phyloP scores from a whole-genome alignment of 2,329 filamentous ascomycete genomes.

The Talaromyces atroroseus region DNA sequence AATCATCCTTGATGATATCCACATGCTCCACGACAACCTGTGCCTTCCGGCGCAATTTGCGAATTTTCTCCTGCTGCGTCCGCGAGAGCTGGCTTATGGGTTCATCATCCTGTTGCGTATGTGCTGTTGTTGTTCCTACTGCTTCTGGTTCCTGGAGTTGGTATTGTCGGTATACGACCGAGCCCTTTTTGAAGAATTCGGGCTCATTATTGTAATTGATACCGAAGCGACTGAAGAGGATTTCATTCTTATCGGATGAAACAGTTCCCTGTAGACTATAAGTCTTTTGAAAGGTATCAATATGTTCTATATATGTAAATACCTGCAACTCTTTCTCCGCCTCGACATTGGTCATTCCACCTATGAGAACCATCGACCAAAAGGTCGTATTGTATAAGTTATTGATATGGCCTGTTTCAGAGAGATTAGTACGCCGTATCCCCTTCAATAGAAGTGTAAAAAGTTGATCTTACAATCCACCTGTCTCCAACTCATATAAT shows the following conservation, averaged over 20 bases:
- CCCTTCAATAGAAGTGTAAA: no score
- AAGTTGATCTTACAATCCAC: constrained; percentile 67
- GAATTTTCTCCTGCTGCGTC: constrained; percentile 76
- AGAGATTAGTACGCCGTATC: background rate
- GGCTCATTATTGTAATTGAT: constrained; percentile 98
- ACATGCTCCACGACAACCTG: constrained; percentile 75
- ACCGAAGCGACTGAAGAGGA: constrained; percentile 78
- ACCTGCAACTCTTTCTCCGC: constrained; percentile 77
- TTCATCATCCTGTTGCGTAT: background rate
- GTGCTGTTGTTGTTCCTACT: constrained; percentile 43
- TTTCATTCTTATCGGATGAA: constrained; percentile 89
- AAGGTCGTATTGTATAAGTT: constrained; percentile 98
- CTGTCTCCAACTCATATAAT: constrained; percentile 97
- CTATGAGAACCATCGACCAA: constrained; percentile 78
- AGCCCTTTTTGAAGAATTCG: constrained; percentile 90
- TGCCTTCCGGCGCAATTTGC: constrained; percentile 74
- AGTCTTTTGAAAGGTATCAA: background rate
- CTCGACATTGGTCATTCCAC: constrained; percentile 67
- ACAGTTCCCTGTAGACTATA: constrained; percentile 64
- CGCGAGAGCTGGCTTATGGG: constrained; percentile 57
- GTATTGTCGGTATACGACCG: constrained; percentile 81
- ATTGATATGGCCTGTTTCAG: constrained; percentile 77
- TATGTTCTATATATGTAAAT: constrained; percentile 3
- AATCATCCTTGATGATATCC: constrained; percentile 92
- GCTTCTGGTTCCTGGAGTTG: constrained; percentile 59